Evolutionary conservation across 257 asterid species (phyloP).

Genomic region (Solanum sitiens): DNA sequence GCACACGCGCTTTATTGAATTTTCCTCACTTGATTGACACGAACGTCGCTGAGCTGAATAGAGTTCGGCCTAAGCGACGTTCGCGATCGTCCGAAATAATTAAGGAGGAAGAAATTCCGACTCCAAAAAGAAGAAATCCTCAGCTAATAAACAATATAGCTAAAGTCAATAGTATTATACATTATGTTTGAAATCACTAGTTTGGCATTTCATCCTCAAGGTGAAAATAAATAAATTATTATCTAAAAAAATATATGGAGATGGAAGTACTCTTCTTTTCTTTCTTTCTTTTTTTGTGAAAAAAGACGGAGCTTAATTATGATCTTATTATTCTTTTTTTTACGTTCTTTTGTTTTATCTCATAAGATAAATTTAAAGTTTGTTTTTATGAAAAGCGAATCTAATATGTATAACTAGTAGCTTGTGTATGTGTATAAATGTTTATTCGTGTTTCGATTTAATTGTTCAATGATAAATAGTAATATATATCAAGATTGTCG

Average conservation of each 20-base stretch:
- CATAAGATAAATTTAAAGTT: background rate
- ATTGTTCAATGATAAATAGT: background rate
- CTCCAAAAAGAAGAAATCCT: background rate
- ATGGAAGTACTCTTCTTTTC: background rate
- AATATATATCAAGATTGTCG: background rate
- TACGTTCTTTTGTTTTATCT: background rate
- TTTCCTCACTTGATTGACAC: background rate
- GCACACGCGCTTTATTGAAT: background rate
- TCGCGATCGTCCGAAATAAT: background rate
- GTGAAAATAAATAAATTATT: background rate
- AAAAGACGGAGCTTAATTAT: background rate
- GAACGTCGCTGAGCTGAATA: background rate
- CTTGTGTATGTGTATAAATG: background rate
- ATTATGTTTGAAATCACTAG: background rate
- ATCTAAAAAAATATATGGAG: background rate
- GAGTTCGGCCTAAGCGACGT: background rate
- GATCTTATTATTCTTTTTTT: background rate
- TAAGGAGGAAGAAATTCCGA: background rate
- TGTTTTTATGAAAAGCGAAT: background rate
- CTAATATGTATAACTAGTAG: background rate
- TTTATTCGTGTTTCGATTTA: background rate
- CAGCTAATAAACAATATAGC: background rate
- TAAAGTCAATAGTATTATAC: background rate
- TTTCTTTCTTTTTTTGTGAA: background rate
- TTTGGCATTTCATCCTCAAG: background rate